phyloP scores from a whole-genome alignment of 306 rosid species.

The Pterocarpus macrocarpus region DNA sequence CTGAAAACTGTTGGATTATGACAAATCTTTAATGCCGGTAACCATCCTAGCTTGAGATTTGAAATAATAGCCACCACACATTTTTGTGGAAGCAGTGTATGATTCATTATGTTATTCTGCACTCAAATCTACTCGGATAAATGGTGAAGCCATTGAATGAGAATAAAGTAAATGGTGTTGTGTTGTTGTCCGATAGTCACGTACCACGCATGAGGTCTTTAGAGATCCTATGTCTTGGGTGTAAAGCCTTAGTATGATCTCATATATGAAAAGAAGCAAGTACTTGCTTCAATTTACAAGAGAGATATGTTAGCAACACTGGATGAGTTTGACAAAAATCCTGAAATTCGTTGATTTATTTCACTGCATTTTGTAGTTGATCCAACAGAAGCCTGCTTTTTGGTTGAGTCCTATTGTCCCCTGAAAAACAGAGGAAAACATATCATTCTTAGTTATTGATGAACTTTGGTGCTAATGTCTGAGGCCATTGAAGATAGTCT shows the following conservation, averaged over 20 bases:
- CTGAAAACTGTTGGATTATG: neutral
- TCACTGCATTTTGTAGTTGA: neutral
- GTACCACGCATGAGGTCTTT: neutral
- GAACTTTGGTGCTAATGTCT: neutral
- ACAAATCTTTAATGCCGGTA: neutral
- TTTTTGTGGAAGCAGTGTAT: neutral
- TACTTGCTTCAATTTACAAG: neutral
- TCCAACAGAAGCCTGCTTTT: neutral
- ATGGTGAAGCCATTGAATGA: neutral
- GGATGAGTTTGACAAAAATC: neutral
- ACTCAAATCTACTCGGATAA: neutral
- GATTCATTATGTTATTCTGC: no score
- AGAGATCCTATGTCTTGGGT: neutral
- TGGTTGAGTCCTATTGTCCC: neutral
- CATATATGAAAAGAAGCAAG: neutral
- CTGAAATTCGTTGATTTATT: neutral
- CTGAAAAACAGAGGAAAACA: neutral
- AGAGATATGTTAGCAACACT: neutral
- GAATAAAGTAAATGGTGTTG: neutral
- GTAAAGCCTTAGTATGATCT: neutral
- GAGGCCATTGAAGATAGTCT: no score
- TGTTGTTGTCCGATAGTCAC: conserved; percentile 1
- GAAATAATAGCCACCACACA: neutral
- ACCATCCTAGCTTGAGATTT: neutral
- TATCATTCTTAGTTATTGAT: neutral